Evolutionary conservation across 345 rosid genomes (phyloP).

Genomic region (Eucalyptus shirleyi): DNA sequence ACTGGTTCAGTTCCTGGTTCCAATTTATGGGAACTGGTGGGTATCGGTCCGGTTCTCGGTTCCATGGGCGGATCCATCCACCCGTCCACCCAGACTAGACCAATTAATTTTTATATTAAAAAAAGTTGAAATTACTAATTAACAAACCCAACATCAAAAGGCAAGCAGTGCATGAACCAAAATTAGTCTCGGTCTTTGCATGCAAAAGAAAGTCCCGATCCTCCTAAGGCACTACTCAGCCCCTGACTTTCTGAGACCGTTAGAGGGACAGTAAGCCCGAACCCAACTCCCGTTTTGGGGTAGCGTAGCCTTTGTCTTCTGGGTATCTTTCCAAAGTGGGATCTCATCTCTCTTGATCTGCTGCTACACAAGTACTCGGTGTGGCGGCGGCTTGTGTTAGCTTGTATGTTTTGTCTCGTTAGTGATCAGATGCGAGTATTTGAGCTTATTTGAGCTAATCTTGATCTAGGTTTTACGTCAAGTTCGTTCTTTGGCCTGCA

Average conservation of each 20-base stretch:
- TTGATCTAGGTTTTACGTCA: neutral
- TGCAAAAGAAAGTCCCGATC: neutral
- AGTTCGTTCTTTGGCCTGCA: neutral
- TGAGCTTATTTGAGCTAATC: neutral
- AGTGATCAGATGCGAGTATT: neutral
- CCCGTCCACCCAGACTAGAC: too few relatives aligned
- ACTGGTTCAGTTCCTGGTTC: too few relatives aligned
- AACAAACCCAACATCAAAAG: too few relatives aligned
- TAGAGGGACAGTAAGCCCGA: neutral
- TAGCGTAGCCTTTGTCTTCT: neutral
- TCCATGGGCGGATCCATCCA: too few relatives aligned
- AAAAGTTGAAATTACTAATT: too few relatives aligned
- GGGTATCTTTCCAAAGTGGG: neutral
- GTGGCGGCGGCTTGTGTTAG: neutral
- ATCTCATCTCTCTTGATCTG: neutral
- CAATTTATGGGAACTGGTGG: too few relatives aligned
- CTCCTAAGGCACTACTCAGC: neutral
- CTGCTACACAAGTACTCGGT: neutral
- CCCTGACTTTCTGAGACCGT: neutral
- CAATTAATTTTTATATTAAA: too few relatives aligned
- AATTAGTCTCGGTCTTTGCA: neutral
- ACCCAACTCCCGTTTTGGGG: neutral
- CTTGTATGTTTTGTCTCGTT: neutral
- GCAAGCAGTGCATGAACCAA: too few relatives aligned
- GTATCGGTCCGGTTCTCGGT: too few relatives aligned